Base-by-base conservation (phyloP, 495 filamentous ascomycete species). In the Trichoderma reesei region DNA sequence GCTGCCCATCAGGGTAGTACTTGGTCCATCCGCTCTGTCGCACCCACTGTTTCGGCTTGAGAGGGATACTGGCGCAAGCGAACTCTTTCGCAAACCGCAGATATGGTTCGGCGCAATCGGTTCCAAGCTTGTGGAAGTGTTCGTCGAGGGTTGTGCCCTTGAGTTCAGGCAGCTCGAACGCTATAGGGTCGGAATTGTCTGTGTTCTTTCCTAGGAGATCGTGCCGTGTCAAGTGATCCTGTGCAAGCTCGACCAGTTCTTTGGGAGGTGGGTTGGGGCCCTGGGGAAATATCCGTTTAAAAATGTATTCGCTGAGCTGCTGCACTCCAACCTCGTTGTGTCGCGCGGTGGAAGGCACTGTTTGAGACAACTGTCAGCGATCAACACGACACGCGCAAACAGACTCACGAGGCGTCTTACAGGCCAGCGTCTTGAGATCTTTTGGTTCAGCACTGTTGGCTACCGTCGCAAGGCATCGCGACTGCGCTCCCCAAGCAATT, bases 251-350 rank as follows among this genome's bases (percentile, higher is more conserved):
- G 48, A 98, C 80, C 8, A 97, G 82, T 59, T 90, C 83, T 31
- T 83, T 71, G 1, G 89, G 85, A 3, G 81, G 76, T 2, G 80
- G 78, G 5, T 76, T 68, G 64, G 82, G 78, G 44, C 78, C 70
- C 37, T 56, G 41, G 26, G 72, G 70, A 72, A 98, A 98, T 48
- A 98, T 78, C 73, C 98, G 95, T 4, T 84, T 69, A 74, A 91
- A 87, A 41, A 99, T 82, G 80, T 88, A 81, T 63, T 80, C 79
- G 78, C 90, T 94, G 48, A 99, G 72, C 68, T 96, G 92, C 76
- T 99, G 95, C 33, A 99, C 90, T 33, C 90, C 90, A 67, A 99
- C 90, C 64, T 94, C 88, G 72, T 97, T 98, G 77, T 86, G 91
- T 62, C 93, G 86, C 41, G 88, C 78, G 39, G 77, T 69, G 41